Percentiles rank a stretch among this genome's conserved stretches.
phyloP scores from a whole-genome alignment of 257 asterid genomes.

The Penstemon newberryi region DNA sequence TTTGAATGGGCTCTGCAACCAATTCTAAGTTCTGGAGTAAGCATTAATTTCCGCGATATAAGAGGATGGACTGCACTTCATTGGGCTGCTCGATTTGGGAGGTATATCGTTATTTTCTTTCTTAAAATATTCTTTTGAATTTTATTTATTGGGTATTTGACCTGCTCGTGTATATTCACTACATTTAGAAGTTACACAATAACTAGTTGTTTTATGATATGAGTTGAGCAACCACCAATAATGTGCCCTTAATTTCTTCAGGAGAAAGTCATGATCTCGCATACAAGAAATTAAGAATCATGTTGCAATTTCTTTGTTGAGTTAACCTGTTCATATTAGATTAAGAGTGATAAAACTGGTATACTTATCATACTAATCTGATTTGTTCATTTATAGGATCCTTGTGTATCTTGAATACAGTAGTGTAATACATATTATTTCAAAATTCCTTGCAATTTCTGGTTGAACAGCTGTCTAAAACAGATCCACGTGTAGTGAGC shows the following conservation, averaged over 20 bases:
- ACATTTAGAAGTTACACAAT: not conserved
- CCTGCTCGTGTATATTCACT: not conserved
- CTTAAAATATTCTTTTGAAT: not conserved
- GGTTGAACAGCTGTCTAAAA: not conserved
- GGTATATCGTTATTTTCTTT: slow-evolving; percentile 47
- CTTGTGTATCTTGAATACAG: not conserved
- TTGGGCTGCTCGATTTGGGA: slow-evolving; percentile 98
- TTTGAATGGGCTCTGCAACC: slow-evolving; percentile 95
- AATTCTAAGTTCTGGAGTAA: slow-evolving; percentile 70
- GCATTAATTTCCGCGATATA: slow-evolving; percentile 78
- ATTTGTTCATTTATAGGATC: not conserved
- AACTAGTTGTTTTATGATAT: not conserved
- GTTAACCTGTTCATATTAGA: not conserved
- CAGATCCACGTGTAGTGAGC: not conserved
- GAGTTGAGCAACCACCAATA: not conserved
- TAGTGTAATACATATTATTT: not conserved
- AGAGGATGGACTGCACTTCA: slow-evolving; percentile 98
- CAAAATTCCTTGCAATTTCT: not conserved
- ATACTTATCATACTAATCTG: not conserved
- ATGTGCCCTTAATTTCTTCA: not conserved
- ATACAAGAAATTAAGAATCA: not conserved
- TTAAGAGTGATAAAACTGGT: not conserved
- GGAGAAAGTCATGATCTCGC: not conserved
- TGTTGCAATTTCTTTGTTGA: not conserved
- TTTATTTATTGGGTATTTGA: not conserved